Evolutionary conservation across 2,329 filamentous ascomycete species (phyloP).

Genomic region (Mariannaea sp.): DNA sequence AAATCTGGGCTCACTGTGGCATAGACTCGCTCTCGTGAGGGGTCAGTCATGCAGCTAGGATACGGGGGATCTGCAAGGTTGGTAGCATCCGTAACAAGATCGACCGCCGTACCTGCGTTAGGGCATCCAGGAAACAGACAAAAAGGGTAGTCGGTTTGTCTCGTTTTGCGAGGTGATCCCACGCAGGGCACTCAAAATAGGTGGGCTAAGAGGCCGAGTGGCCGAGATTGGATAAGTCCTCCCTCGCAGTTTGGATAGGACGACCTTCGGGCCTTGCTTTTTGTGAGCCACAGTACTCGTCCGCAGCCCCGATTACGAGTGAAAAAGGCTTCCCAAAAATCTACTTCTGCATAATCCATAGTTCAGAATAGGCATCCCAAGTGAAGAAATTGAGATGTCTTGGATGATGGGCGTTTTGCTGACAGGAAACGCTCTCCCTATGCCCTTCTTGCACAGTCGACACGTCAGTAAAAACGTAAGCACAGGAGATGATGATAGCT

Average conservation of each 20-base stretch:
- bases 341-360: not conserved
- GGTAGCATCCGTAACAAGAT: too few species aligned
- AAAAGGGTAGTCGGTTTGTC: not conserved
- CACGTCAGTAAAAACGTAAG: not conserved
- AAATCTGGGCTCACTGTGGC: not conserved
- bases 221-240: not conserved
- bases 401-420: not conserved
- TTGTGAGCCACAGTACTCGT: not conserved
- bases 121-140: not conserved
- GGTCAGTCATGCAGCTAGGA: not conserved
- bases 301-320: not conserved
- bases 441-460: not conserved
- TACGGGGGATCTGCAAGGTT: not conserved
- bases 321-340: not conserved
- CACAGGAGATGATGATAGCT: not conserved
- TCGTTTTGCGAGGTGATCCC: not conserved
- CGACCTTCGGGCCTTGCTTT: conserved; percentile 1
- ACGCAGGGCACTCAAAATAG: not conserved
- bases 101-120: not conserved
- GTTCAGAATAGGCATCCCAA: not conserved
- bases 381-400: conserved; percentile 2
- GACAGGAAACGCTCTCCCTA: not conserved
- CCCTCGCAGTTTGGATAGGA: conserved; percentile 9
- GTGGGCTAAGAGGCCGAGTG: not conserved
- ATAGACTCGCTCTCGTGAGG: not conserved